Conservation (phyloP, 306 rosid species). For the Phaseolus lunatus region DNA sequence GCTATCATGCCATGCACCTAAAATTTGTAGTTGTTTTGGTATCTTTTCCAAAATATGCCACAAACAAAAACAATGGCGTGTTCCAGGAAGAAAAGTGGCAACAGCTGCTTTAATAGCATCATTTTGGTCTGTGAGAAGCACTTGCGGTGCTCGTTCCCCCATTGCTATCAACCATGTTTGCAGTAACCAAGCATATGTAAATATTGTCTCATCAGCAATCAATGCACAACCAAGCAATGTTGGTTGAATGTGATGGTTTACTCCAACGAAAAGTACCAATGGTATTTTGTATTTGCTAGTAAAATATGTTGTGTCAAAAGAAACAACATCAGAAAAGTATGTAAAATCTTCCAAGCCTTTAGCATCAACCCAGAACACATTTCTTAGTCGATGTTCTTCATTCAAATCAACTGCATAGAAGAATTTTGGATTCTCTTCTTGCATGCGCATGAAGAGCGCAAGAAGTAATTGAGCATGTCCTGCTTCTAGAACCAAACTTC, state of each 20-base stretch:
- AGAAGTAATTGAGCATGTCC: slow-evolving; percentile 69
- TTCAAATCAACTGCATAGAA: slow-evolving; percentile 69
- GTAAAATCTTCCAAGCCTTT: slow-evolving; percentile 66
- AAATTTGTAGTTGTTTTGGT: slow-evolving; percentile 61
- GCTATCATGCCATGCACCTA: slow-evolving; percentile 56
- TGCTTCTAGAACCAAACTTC: slow-evolving; percentile 56
- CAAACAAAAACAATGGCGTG: slow-evolving; percentile 68
- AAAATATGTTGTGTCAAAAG: slow-evolving; percentile 68
- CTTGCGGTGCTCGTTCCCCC: slow-evolving; percentile 65
- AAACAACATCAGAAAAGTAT: slow-evolving; percentile 63
- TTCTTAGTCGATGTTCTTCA: slow-evolving; percentile 69
- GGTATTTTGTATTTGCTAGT: slow-evolving; percentile 65
- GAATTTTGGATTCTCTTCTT: slow-evolving; percentile 69
- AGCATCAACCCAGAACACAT: slow-evolving; percentile 74
- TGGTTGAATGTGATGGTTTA: slow-evolving; percentile 67
- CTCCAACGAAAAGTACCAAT: slow-evolving; percentile 63
- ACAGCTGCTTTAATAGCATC: slow-evolving; percentile 65
- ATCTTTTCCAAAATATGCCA: slow-evolving; percentile 70
- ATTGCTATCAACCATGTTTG: slow-evolving; percentile 68
- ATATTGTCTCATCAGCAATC: slow-evolving; percentile 62
- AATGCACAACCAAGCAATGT: slow-evolving; percentile 67
- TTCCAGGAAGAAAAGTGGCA: slow-evolving; percentile 59
- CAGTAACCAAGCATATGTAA: slow-evolving; percentile 64
- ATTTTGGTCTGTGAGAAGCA: slow-evolving; percentile 64
- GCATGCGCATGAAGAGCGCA: slow-evolving; percentile 67